phyloP scores from a whole-genome alignment of 2,329 filamentous ascomycete species.

The Nothophaeocryptopus gaeumannii region DNA sequence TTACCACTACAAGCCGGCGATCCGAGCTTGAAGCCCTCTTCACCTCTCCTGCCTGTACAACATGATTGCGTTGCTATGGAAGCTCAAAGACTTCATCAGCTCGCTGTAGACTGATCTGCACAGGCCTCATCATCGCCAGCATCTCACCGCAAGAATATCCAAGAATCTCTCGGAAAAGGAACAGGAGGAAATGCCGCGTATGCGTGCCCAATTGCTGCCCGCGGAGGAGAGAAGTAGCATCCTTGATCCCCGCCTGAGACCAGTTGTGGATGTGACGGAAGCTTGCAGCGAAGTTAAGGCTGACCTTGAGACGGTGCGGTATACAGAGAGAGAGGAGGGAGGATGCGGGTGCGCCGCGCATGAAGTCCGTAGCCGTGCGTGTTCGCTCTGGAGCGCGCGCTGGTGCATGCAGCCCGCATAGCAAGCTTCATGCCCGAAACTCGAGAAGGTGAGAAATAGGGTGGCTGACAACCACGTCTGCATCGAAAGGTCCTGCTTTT shows the following conservation, averaged over 20 bases:
- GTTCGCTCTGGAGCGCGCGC: not conserved
- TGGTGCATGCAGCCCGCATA: too few relatives aligned
- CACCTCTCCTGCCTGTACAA: too few relatives aligned
- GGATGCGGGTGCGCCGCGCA: too few relatives aligned
- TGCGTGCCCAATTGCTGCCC: conserved; percentile 5
- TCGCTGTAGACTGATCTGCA: not conserved
- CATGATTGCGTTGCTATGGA: too few relatives aligned
- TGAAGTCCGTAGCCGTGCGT: too few relatives aligned
- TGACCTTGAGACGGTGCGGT: conserved; percentile 12
- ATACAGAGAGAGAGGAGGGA: not conserved
- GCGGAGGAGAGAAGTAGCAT: not conserved
- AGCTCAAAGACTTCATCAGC: too few relatives aligned
- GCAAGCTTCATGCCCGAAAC: conserved; percentile 5
- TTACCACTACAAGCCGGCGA: not conserved
- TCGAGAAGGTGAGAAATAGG: not conserved
- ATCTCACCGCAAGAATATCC: not conserved
- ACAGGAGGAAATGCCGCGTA: not conserved
- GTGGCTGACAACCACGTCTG: conserved; percentile 6
- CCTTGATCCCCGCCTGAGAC: not conserved
- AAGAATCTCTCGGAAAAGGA: not conserved
- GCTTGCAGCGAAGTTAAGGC: conserved; percentile 13
- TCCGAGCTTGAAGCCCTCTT: too few relatives aligned
- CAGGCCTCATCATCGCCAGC: not conserved
- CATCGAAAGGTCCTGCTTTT: not conserved
- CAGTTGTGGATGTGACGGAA: conserved; percentile 11